Percentiles rank a stretch among this genome's conserved stretches.
Conservation (phyloP, 2,329 filamentous ascomycete genomes). For the Beauveria varroae region DNA sequence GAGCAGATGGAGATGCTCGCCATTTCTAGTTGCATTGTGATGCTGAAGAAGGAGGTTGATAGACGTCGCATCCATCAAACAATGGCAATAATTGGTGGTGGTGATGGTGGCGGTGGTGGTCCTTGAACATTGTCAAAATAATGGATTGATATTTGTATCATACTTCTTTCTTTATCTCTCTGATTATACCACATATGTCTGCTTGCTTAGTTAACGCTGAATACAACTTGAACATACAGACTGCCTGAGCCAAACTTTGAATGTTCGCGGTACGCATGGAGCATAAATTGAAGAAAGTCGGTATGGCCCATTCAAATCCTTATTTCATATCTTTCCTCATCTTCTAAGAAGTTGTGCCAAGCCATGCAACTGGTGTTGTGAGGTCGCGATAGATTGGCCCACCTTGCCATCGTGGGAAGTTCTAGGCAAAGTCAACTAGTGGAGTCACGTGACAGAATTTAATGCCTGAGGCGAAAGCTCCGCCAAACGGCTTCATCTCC, state of each 20-base stretch:
- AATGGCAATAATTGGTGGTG: conserved; percentile 32
- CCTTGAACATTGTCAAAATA: neutral
- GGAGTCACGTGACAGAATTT: conserved; percentile 15
- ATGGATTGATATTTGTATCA: neutral
- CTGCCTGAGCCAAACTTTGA: neutral
- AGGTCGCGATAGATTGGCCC: neutral
- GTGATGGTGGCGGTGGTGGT: conserved; percentile 9
- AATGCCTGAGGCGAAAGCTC: conserved; percentile 25
- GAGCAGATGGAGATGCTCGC: conserved; percentile 41
- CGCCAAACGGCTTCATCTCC: conserved; percentile 23
- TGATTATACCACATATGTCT: neutral
- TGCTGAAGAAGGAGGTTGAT: conserved; percentile 61
- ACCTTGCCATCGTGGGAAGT: neutral
- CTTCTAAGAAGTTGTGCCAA: neutral
- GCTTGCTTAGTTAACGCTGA: neutral
- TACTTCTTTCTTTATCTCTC: neutral
- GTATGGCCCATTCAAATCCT: no score
- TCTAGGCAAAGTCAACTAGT: neutral
- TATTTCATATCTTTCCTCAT: neutral
- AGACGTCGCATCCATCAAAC: conserved; percentile 45
- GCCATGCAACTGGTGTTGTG: neutral
- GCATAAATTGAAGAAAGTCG: no score
- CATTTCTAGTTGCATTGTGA: conserved; percentile 48
- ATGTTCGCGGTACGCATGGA: no score
- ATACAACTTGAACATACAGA: neutral